Evolutionary conservation across 164 flowering plant species (phyloP).

Genomic region (Sextonia rubra): DNA sequence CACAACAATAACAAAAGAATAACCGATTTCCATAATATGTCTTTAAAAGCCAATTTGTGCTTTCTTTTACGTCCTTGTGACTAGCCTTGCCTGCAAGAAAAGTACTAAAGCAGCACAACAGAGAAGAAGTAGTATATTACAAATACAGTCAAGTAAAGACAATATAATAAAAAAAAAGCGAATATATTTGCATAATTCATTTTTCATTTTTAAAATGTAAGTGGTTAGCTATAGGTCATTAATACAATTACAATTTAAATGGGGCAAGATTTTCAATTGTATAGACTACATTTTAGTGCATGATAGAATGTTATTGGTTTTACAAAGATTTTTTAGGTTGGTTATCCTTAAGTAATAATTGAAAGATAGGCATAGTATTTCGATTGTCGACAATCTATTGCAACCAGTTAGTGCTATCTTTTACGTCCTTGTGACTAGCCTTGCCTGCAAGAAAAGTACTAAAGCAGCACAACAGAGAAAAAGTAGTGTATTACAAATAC

Average conservation of each 20-base stretch:
- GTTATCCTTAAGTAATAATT: too few species aligned
- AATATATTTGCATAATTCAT: too few species aligned
- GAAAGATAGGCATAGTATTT: not conserved
- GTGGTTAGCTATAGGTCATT: too few species aligned
- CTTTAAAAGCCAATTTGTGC: slow-evolving; percentile 84
- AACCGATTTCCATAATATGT: slow-evolving; percentile 76
- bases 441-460: slow-evolving; percentile 86
- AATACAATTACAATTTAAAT: too few species aligned
- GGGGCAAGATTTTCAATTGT: too few species aligned
- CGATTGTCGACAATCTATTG: not conserved
- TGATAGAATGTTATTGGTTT: too few species aligned
- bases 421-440: slow-evolving; percentile 92
- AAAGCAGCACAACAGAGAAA: slow-evolving; percentile 21
- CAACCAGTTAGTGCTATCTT: too few species aligned
- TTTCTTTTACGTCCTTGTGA: slow-evolving; percentile 96
- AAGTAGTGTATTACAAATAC: not conserved
- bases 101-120: slow-evolving; percentile 48
- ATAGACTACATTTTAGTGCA: too few species aligned
- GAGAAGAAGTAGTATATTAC: not conserved
- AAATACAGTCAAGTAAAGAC: not conserved
- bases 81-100: slow-evolving; percentile 82
- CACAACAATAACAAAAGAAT: slow-evolving; percentile 91
- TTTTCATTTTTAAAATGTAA: too few species aligned
- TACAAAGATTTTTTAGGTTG: too few species aligned
- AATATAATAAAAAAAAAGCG: too few species aligned